Base-by-base conservation (phyloP, 495 filamentous ascomycete genomes). In the Hyaloscypha bicolor region DNA sequence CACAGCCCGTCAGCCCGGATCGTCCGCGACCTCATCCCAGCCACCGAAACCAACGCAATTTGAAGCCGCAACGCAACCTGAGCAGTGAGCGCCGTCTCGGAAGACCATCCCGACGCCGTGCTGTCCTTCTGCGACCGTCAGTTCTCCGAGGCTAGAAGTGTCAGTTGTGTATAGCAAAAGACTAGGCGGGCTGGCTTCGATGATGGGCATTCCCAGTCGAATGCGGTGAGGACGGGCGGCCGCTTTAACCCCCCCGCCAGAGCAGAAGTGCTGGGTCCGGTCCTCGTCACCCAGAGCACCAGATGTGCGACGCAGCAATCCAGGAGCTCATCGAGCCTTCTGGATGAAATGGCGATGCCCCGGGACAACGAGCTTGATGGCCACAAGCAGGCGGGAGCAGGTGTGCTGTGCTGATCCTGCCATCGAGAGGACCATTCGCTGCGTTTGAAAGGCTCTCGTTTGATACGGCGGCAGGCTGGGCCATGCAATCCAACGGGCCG, bases 381-480 rank as follows among this genome's bases (percentile, higher is more conserved):
- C 29, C 19, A 22, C 14, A 59, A n/a, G 29, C 21, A 32, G 22
- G n/a, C 55, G 25, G 22, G 12, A 31, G 9, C 30, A 22, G 39
- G 33, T 5, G 56, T 55, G 64, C 14, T 60, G 37, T 32, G 58
- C 19, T 39, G 52, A 37, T 62, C 29, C 48, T 16, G 9, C 32
- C 45, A 56, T 51, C 25, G 22, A 42, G 16, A 4, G 11, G 39
- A 37, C n/a, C 37, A 45, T 56, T 56, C 22, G 58, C 62, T 67
- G 65, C 58, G 56, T 60, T 60, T 39, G 65, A 57, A 42, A 19
- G 55, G 22, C 48, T 22, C 65, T 67, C 65, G 65, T 58, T 67
- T 67, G 65, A 67, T 67, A 67, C 59, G 65, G 65, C 65, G 65
- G 65, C 65, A 62, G 59, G 31, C 31, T 63, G 35, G 59, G 29